Evolutionary conservation across 306 rosid genomes (phyloP), one percentile per base, ranked within the genome.

Genomic region (Gillenia trifoliata): DNA sequence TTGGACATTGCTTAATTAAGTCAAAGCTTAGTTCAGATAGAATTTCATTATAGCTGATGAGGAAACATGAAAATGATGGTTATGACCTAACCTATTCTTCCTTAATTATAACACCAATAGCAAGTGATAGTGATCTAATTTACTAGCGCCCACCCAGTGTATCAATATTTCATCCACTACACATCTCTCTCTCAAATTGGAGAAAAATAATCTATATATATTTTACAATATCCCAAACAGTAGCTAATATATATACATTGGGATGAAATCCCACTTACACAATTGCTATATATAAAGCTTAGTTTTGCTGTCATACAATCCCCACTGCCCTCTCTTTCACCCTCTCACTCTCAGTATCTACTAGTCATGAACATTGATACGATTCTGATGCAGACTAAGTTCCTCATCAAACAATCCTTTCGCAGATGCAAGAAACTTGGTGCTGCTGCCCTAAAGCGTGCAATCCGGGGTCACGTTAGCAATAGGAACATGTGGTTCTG

Each of bases 381-480:
- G 66, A 73, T 64, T 49, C 72, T 34, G 64, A 64, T 60, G 80
- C 85, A 78, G 74, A 33, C 33, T 7, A 81, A 70, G 38, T 30
- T 55, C 68, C 70, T 59, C 4, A 83, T 63, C 5, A 85, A 40
- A 71, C 36, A 67, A 72, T 63, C 74, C 65, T 16, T 62, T 61
- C 23, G 52, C 26, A 74, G 50, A 68, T 74, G 72, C 23, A 77
- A 74, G 78, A 84, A 85, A 54, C 85, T 33, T 28, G 66, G 83
- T 40, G 57, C 26, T 45, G 63, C 33, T 15, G 66, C 41, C 41
- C 54, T 73, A 16, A 77, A 86, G 64, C 11, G 55, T 56, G 76
- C 67, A 77, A 64, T 73, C 3, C 5, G 33, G 77, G 67, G 57
- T 70, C 71, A 74, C 26, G 7, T 72, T 68, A 1, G 66, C 61